These are phyloP conservation scores for Polygonum maritimum DNA, from an alignment of 148 eudicot genomes.

Conservation along the genomic window DNA sequence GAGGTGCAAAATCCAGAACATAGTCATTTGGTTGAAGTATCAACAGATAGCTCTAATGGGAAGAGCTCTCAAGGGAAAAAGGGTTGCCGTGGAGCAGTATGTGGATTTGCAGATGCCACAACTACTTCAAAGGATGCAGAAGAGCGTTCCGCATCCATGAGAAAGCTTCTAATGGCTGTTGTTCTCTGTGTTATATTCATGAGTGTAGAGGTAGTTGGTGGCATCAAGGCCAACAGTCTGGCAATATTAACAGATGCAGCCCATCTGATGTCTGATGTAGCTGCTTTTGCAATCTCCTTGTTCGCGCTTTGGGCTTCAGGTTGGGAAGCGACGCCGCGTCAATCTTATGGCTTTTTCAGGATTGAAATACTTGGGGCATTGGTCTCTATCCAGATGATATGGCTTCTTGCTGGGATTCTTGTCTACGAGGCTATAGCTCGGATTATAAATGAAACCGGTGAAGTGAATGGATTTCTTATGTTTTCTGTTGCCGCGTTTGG, in stretches of 20 bases:
- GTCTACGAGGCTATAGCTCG: slow-evolving; percentile 56
- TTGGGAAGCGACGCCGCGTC: slow-evolving; percentile 62
- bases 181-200: slow-evolving; percentile 42
- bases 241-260: slow-evolving; percentile 60
- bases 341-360: slow-evolving; percentile 56
- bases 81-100: slow-evolving; percentile 38
- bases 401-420: slow-evolving; percentile 60
- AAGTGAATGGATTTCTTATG: slow-evolving; percentile 51
- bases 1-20: slow-evolving; percentile 19
- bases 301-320: slow-evolving; percentile 58
- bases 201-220: slow-evolving; percentile 51
- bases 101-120: slow-evolving; percentile 49
- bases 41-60: slow-evolving; percentile 17
- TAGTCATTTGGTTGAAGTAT: slow-evolving; percentile 33
- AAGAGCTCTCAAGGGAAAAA: slow-evolving; percentile 19
- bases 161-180: slow-evolving; percentile 46
- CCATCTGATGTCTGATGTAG: slow-evolving; percentile 52
- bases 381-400: slow-evolving; percentile 54
- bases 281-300: slow-evolving; percentile 59
- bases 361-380: slow-evolving; percentile 54
- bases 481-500: slow-evolving; percentile 56
- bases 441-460: slow-evolving; percentile 39
- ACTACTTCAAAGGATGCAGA: slow-evolving; percentile 33
- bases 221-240: slow-evolving; percentile 55
- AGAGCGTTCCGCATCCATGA: slow-evolving; percentile 47